Conservation (phyloP, 1,139 yeast genomes). For the Yamadazyma buinensis region DNA sequence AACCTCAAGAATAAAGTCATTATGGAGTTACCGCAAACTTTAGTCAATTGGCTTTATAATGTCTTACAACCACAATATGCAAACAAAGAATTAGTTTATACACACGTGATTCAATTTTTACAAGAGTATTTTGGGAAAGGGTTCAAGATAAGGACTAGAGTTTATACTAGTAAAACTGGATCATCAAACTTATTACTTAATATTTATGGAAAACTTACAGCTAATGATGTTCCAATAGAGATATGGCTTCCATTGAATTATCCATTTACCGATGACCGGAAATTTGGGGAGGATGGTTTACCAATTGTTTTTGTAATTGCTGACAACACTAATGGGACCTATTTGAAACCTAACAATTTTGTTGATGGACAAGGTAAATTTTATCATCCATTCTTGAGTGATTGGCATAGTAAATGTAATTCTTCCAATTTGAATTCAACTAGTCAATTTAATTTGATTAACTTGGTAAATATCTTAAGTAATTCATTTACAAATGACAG, state of each 20-base stretch:
- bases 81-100: constrained; percentile 51
- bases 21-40: constrained; percentile 31
- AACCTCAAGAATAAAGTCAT: too few relatives aligned
- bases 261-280: constrained; percentile 36
- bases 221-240: constrained; percentile 36
- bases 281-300: constrained; percentile 25
- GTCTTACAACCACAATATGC: constrained; percentile 49
- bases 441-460: constrained; percentile 31
- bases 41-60: constrained; percentile 41
- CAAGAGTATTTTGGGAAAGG: constrained; percentile 38
- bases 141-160: constrained; percentile 63
- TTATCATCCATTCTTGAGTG: constrained; percentile 63
- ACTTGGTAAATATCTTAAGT: constrained; percentile 32
- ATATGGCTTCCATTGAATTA: constrained; percentile 76
- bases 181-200: constrained; percentile 56
- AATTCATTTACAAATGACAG: constrained; percentile 38
- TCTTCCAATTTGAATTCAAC: constrained; percentile 8
- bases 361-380: constrained; percentile 74
- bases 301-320: constrained; percentile 65
- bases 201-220: constrained; percentile 52
- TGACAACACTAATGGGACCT: constrained; percentile 33
- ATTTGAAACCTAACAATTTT: constrained; percentile 56
- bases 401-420: constrained; percentile 45
- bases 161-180: constrained; percentile 60
- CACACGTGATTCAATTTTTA: constrained; percentile 58